A percentile compares a stretch with the other conserved stretches of the same genome.
Evolutionary conservation across 306 rosid species (phyloP).

Genomic region (Carpinus viminea): DNA sequence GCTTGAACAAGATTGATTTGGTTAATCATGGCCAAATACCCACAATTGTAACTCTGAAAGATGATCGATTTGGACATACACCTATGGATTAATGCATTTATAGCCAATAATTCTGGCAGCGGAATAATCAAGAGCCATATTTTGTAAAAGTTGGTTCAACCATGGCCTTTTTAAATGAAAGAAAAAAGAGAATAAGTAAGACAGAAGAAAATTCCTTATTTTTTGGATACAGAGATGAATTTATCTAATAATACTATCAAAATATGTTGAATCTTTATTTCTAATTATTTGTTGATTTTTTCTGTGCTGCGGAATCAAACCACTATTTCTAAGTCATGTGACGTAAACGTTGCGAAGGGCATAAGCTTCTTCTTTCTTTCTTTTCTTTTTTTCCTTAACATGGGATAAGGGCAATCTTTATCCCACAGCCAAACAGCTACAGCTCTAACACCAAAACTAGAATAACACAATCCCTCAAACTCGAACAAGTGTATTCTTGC

Average conservation of each 20-base stretch:
- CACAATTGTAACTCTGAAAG: slow-evolving; percentile 55
- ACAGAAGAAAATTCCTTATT: neutral
- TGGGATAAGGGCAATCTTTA: no score
- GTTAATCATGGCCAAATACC: slow-evolving; percentile 85
- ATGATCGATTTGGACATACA: slow-evolving; percentile 17
- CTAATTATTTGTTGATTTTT: neutral
- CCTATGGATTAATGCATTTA: neutral
- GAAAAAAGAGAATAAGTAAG: neutral
- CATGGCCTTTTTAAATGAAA: slow-evolving; percentile 9
- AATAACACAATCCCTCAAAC: no score
- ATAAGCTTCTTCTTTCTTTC: no score
- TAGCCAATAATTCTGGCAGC: neutral
- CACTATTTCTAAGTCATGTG: neutral
- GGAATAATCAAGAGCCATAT: neutral
- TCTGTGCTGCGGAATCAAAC: neutral
- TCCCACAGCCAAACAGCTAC: no score
- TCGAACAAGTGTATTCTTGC: no score
- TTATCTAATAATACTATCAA: no score
- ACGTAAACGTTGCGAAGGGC: no score
- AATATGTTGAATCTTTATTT: neutral
- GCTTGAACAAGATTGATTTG: slow-evolving; percentile 78
- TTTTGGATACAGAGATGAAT: neutral
- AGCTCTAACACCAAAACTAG: no score
- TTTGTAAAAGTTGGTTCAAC: slow-evolving; percentile 1
- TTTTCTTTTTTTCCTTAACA: no score